These are phyloP conservation scores for Mycena citricolor DNA, from an alignment of 1,284 basidiomycete genomes.

Conservation along the genomic window DNA sequence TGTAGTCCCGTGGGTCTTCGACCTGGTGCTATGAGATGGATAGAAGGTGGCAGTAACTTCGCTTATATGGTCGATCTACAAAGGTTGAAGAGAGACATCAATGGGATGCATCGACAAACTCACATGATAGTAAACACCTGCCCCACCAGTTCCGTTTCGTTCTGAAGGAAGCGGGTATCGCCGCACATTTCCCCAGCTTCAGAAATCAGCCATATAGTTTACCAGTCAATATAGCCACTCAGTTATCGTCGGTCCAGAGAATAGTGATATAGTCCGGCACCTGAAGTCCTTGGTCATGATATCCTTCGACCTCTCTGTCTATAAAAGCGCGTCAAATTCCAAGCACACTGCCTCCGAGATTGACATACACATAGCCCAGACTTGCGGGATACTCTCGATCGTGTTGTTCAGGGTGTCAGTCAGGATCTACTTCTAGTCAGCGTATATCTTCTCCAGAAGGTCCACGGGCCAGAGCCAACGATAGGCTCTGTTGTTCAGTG, in stretches of 20 bases:
- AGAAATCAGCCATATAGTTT: background rate
- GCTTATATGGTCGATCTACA: constrained; percentile 46
- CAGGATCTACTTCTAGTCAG: constrained; percentile 65
- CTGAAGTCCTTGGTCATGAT: constrained; percentile 60
- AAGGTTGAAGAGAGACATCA: background rate
- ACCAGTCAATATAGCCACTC: constrained; percentile 21
- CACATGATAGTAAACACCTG: constrained; percentile 71
- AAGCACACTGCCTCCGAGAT: background rate
- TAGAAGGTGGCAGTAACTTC: background rate
- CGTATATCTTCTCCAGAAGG: constrained; percentile 55
- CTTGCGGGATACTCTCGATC: constrained; percentile 59
- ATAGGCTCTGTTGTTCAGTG: constrained; percentile 44
- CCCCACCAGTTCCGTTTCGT: constrained; percentile 58
- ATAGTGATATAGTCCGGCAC: constrained; percentile 57
- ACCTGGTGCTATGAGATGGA: constrained; percentile 34
- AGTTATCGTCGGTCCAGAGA: constrained; percentile 66
- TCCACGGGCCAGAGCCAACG: constrained; percentile 46
- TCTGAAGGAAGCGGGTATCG: constrained; percentile 53
- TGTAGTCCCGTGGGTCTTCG: constrained; percentile 56
- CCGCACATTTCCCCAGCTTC: constrained; percentile 60
- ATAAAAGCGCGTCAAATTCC: background rate
- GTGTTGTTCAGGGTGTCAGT: constrained; percentile 47
- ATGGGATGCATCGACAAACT: too few species aligned
- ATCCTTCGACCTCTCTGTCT: constrained; percentile 69
- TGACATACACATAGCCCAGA: constrained; percentile 66